These are phyloP conservation scores for Alnus rubra DNA, from an alignment of 306 rosid species.

Conservation along the genomic window DNA sequence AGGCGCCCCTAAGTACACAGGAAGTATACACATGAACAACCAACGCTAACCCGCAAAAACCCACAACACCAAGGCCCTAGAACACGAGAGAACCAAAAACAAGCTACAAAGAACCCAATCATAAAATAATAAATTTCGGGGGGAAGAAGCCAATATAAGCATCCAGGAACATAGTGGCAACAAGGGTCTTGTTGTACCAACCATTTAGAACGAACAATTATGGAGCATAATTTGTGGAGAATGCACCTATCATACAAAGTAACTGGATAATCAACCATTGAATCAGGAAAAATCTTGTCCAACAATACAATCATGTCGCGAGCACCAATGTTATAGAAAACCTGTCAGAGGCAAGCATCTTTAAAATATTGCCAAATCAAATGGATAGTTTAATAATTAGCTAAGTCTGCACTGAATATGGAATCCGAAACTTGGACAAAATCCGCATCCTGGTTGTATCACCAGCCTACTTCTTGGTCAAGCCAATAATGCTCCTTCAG, in stretches of 20 bases:
- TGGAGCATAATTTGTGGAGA: background rate
- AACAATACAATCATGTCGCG: background rate
- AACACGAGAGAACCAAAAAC: too few species aligned
- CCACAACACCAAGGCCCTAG: too few species aligned
- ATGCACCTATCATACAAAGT: background rate
- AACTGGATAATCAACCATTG: background rate
- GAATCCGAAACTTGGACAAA: slow-evolving; percentile 7
- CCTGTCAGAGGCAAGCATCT: slow-evolving; percentile 4
- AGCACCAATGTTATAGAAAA: background rate
- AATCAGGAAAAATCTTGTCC: background rate
- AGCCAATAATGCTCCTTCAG: slow-evolving; percentile 1
- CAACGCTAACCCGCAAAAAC: too few species aligned
- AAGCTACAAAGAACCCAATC: too few species aligned
- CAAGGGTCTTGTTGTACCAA: background rate
- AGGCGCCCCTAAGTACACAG: too few species aligned
- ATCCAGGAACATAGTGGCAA: background rate
- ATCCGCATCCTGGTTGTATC: background rate
- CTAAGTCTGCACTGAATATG: background rate
- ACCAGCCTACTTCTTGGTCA: background rate
- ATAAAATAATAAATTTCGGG: background rate
- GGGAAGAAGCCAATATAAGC: background rate
- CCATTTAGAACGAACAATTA: background rate
- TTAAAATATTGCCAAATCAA: background rate
- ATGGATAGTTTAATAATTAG: background rate
- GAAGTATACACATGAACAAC: too few species aligned